Base-by-base conservation (phyloP, 2,329 filamentous ascomycete species). In the Apiospora phragmitis region DNA sequence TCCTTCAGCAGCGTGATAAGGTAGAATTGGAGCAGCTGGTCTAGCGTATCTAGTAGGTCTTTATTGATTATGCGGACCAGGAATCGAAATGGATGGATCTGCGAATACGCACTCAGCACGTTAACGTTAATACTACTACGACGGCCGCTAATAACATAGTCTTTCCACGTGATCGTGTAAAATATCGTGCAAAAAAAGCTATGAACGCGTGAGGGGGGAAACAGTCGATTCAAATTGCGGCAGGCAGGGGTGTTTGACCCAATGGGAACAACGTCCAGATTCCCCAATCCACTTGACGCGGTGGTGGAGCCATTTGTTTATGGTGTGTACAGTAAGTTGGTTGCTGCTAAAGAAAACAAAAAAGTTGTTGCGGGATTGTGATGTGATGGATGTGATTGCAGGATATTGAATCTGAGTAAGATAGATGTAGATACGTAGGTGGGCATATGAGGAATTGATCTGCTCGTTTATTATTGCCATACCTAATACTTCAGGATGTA, bases 111-210 rank as follows among this genome's bases (percentile, higher is more conserved):
- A n/a, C n/a, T n/a, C n/a, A n/a, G n/a, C n/a, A 35, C 55, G 55
- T 62, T 62, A 62, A 62, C 18, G 55, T 62, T 62, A n/a, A 38
- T 24, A 62, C 3, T 62, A n/a, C n/a, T 24, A 62, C 3, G 55
- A 32, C 55, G 55, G 32, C 55, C 55, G 55, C 55, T 62, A 62
- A 38, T 21, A 12, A 4, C 12, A 9, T 38, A 62, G 55, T 62
- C 55, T 21, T 62, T 62, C 55, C 55, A 62, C 55, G 55, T 62
- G 55, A 62, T 62, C 55, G 32, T 62, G 55, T 35, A n/a, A 59
- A 62, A 38, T 9, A 62, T 62, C 18, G 55, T 62, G 55, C 32
- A 62, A 38, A 62, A 32, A 38, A 62, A 38, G 24, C 38, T 41
- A 32, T 62, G 55, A n/a, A 62, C 55, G 55, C 55, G 55, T 38